A percentile compares a stretch with the other conserved stretches of the same genome.
phyloP scores from a whole-genome alignment of 148 eudicot species.

The Linanthus parryae region DNA sequence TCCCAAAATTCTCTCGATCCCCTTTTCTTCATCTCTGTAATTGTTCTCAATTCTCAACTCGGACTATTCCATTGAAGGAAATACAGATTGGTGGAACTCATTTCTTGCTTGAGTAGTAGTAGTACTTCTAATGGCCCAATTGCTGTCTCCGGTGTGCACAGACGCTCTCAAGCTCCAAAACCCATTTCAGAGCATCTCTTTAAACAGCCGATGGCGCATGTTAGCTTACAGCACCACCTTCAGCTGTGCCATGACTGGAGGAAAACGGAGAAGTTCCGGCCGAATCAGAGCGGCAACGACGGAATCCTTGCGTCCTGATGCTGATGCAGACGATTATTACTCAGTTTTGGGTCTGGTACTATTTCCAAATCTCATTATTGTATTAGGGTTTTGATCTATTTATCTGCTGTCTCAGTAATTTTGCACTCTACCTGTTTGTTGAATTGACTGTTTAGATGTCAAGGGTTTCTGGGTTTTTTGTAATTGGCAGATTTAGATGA shows the following conservation, averaged over 20 bases:
- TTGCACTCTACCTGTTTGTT: no score
- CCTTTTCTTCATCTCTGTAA: no score
- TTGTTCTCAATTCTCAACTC: neutral
- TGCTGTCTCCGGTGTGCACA: constrained; percentile 68
- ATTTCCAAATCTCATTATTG: no score
- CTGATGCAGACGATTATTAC: constrained; percentile 80
- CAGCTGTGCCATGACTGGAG: constrained; percentile 17
- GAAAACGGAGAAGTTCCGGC: constrained; percentile 25
- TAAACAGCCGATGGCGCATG: constrained; percentile 30
- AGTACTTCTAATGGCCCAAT: constrained; percentile 33
- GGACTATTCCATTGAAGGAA: neutral
- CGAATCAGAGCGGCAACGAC: constrained; percentile 43
- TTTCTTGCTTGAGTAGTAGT: neutral
- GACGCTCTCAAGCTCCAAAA: constrained; percentile 67
- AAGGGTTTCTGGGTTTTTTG: no score
- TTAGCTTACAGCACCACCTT: constrained; percentile 33
- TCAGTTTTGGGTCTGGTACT: constrained; percentile 90
- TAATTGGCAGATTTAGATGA: no score
- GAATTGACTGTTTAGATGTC: no score
- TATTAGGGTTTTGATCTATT: no score
- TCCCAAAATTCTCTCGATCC: no score
- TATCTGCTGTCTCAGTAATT: no score
- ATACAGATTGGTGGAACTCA: neutral
- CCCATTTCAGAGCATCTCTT: constrained; percentile 27
- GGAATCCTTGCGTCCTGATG: constrained; percentile 21